Percentiles rank a stretch among this genome's conserved stretches.
Evolutionary conservation across 345 rosid species (phyloP).

Genomic region (Punica granatum): DNA sequence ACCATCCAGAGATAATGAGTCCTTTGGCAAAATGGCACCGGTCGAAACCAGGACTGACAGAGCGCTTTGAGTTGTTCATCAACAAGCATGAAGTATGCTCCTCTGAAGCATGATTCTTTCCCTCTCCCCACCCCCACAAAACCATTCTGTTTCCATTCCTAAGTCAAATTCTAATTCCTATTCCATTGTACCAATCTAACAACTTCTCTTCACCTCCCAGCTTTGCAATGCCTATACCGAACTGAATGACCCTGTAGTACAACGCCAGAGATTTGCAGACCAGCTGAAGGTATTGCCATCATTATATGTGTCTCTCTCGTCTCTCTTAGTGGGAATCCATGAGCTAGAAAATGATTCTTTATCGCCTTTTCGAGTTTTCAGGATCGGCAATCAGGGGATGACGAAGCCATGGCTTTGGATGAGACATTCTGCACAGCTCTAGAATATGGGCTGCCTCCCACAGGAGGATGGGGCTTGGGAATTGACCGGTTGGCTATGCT

Average conservation of each 20-base stretch:
- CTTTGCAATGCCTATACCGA: slow-evolving; percentile 96
- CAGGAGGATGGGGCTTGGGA: slow-evolving; percentile 97
- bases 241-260: slow-evolving; percentile 92
- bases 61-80: slow-evolving; percentile 85
- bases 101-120: neutral
- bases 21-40: slow-evolving; percentile 89
- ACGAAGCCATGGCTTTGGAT: slow-evolving; percentile 96
- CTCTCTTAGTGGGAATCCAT: neutral
- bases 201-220: slow-evolving; percentile 23
- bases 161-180: too few species aligned
- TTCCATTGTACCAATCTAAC: too few species aligned
- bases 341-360: neutral
- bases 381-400: slow-evolving; percentile 95
- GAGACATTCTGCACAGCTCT: slow-evolving; percentile 86
- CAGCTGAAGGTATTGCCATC: slow-evolving; percentile 64
- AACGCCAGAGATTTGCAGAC: slow-evolving; percentile 85
- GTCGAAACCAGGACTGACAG: slow-evolving; percentile 61
- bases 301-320: neutral
- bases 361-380: slow-evolving; percentile 14
- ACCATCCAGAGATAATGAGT: slow-evolving; percentile 93
- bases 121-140: neutral
- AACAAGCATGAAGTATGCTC: slow-evolving; percentile 75
- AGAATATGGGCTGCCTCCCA: slow-evolving; percentile 90
- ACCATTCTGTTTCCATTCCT: neutral
- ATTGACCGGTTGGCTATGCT: slow-evolving; percentile 85